Evolutionary conservation across 225 moss, liverwort and hornwort species (phyloP).

Genomic region (Sphagnum tenellum): DNA sequence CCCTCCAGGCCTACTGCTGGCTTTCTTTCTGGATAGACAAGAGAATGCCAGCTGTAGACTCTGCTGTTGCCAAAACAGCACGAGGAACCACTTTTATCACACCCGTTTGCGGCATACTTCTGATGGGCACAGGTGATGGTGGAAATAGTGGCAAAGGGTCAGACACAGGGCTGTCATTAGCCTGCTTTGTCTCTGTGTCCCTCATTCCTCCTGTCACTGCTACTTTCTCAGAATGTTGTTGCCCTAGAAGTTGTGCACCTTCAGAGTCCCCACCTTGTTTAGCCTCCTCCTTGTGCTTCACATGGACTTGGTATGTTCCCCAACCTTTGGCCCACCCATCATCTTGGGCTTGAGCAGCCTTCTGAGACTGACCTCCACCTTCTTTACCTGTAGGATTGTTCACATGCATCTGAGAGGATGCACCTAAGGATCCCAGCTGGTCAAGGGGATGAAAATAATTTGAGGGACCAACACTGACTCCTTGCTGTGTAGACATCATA

Average conservation of each 20-base stretch:
- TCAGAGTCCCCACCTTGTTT: constrained; percentile 4
- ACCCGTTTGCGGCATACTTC: too few relatives aligned
- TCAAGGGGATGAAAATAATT: constrained; percentile 2
- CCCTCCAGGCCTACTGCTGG: constrained; percentile 9
- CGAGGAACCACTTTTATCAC: constrained; percentile 40
- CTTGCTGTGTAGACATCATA: constrained; percentile 3
- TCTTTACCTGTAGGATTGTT: constrained; percentile 8
- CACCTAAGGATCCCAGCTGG: constrained; percentile 7
- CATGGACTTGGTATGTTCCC: constrained; percentile 21
- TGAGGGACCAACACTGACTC: constrained; percentile 5
- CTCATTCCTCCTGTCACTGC: constrained; percentile 6
- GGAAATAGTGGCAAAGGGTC: too few relatives aligned
- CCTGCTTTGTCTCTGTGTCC: constrained; percentile 8
- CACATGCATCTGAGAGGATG: constrained; percentile 9
- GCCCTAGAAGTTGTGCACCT: not conserved
- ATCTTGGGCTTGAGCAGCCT: not conserved
- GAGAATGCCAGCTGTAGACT: constrained; percentile 45
- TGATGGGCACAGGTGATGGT: too few relatives aligned
- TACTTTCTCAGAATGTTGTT: too few relatives aligned
- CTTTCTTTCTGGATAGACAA: constrained; percentile 48
- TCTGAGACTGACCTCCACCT: constrained; percentile 3
- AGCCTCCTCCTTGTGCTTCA: constrained; percentile 2
- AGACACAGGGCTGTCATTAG: not conserved
- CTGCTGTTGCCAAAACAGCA: constrained; percentile 41
- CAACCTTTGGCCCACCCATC: constrained; percentile 40